Evolutionary conservation across 345 rosid genomes (phyloP), one percentile per base, ranked within the genome.

Genomic region (Arabis alpina): DNA sequence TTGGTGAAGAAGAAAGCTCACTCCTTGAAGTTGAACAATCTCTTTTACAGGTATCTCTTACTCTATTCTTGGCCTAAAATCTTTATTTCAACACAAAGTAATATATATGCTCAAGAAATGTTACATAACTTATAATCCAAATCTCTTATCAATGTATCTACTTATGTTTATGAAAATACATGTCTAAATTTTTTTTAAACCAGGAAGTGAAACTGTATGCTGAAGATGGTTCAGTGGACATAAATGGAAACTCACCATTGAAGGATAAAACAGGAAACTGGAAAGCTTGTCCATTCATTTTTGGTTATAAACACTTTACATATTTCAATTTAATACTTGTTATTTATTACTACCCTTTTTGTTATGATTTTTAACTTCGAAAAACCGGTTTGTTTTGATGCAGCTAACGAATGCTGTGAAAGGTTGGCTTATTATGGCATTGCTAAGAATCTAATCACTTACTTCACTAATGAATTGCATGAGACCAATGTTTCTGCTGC

Each of bases 191-290:
- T 24, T 68, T 70, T 84, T 36, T 6, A 10, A 14, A 74, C 57
- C 80, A 82, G 52, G 76, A 81, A 62, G 68, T 44, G 36, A 84
- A 48, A 47, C 69, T 80, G 23, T 84, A 83, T 77, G 87, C 97
- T 2, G 94, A 96, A 77, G 98, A 93, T 87, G 91, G 94, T 70
- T 90, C 98, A 1, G 69, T 87, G 3, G 94, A 90, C 49, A 79
- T 71, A 57, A 30, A 37, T 10, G 92, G 91, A 64, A 76, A 82
- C 58, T 88, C 89, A 13, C 95, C 93, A 1, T 67, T 84, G 42
- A 90, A 76, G 64, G 70, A 73, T 39, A 62, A 47, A 67, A 88
- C 91, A 14, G 92, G 96, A 75, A 90, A 88, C 66, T 87, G 90
- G 96, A 88, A 66, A 68, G 96, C 97, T 71, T 88, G 97, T 75